These are phyloP conservation scores for Gracilaria vermiculophylla DNA, from an alignment of 23 red algal genomes.

Conservation along the genomic window DNA sequence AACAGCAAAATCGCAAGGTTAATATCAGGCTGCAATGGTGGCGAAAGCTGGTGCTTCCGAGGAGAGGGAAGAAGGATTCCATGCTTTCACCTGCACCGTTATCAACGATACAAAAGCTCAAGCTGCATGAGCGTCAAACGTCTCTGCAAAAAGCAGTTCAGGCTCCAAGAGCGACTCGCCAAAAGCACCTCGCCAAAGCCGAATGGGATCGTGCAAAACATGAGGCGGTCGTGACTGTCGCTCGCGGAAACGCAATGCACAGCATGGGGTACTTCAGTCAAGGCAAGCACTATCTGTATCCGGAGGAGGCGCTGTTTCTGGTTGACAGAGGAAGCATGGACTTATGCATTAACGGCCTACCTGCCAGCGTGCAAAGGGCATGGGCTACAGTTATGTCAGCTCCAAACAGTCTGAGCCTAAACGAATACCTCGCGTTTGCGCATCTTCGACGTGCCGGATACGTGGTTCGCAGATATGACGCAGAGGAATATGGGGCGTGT, in stretches of 20 bases:
- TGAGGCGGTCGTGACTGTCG: slow-evolving; percentile 17
- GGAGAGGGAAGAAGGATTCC: slow-evolving; percentile 56
- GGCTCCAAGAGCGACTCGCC: slow-evolving; percentile 35
- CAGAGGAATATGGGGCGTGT: neutral
- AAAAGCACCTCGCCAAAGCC: slow-evolving; percentile 34
- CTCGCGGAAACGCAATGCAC: slow-evolving; percentile 41
- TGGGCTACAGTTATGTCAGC: slow-evolving; percentile 36
- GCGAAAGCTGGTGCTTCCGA: slow-evolving; percentile 44
- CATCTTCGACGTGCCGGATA: slow-evolving; percentile 80
- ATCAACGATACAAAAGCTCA: neutral
- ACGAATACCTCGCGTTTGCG: slow-evolving; percentile 70
- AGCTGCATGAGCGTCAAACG: slow-evolving; percentile 9
- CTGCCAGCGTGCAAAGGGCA: slow-evolving; percentile 56
- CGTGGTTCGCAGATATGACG: slow-evolving; percentile 60
- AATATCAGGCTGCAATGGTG: slow-evolving; percentile 57
- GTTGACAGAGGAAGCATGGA: slow-evolving; percentile 76
- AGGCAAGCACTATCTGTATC: slow-evolving; percentile 51
- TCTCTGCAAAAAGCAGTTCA: slow-evolving; percentile 22
- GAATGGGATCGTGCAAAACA: slow-evolving; percentile 49
- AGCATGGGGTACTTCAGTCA: slow-evolving; percentile 63
- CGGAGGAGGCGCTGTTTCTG: slow-evolving; percentile 81
- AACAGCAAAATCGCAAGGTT: slow-evolving; percentile 12
- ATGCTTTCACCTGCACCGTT: slow-evolving; percentile 32
- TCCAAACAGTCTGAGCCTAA: slow-evolving; percentile 1
- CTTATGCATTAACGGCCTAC: slow-evolving; percentile 66